Percentiles rank a stretch among this genome's conserved stretches.
Conservation (phyloP, 192 early-diverging fungal species). For the Glomus cerebriforme region DNA sequence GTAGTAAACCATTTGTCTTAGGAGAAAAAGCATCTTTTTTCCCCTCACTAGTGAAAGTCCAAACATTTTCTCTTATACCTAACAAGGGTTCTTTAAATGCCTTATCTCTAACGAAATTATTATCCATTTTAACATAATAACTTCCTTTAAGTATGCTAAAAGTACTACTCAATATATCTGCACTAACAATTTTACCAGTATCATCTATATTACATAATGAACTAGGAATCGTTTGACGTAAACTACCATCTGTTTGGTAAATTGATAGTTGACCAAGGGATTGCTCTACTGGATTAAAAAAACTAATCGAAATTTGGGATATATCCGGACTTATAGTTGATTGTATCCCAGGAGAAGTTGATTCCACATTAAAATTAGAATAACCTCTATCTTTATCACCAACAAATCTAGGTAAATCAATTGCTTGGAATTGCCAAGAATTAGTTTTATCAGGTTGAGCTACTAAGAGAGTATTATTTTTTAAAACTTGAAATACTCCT, state of each 20-base stretch:
- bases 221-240: background rate
- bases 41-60: background rate
- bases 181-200: background rate
- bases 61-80: background rate
- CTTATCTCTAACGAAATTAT: constrained; percentile 2
- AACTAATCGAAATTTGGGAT: background rate
- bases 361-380: background rate
- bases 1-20: background rate
- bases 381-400: constrained; percentile 2
- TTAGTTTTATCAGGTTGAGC: background rate
- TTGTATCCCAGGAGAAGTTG: background rate
- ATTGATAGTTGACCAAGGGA: background rate
- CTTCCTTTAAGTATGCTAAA: background rate
- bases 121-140: constrained; percentile 21
- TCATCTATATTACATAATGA: background rate
- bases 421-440: background rate
- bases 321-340: background rate
- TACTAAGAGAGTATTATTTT: background rate
- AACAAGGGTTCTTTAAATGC: constrained; percentile 1
- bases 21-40: too few species aligned
- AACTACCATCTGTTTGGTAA: background rate
- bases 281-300: background rate
- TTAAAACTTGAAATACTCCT: background rate
- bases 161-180: background rate
- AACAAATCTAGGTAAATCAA: background rate